Evolutionary conservation across 106 monocot species (phyloP).

Genomic region (Iris macrosiphon): DNA sequence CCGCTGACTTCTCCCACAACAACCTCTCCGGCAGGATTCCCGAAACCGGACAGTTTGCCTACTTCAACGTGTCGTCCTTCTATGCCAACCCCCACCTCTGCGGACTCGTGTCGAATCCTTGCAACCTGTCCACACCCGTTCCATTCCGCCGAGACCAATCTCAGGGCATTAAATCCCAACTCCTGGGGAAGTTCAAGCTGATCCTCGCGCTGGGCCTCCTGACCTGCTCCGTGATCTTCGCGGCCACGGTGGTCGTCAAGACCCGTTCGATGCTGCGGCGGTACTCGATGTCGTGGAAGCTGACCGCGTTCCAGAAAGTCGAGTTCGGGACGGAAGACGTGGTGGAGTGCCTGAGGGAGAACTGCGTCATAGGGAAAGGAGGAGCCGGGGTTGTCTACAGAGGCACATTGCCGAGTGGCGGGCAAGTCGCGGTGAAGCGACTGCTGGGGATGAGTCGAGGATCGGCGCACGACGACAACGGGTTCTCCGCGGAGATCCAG

Average conservation of each 20-base stretch:
- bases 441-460: conserved; percentile 38
- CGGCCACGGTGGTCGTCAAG: conserved; percentile 26
- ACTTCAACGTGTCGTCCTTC: conserved; percentile 38
- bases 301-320: conserved; percentile 74
- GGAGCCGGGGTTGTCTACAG: conserved; percentile 48
- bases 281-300: conserved; percentile 48
- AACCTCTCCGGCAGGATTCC: conserved; percentile 30
- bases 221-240: conserved; percentile 32
- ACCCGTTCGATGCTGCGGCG: conserved; percentile 25
- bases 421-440: conserved; percentile 35
- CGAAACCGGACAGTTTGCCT: conserved; percentile 36
- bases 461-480: conserved; percentile 43
- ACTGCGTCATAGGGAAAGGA: conserved; percentile 40
- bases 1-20: conserved; percentile 31
- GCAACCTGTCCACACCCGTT: conserved; percentile 20
- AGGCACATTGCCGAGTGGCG: conserved; percentile 36
- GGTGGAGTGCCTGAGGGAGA: conserved; percentile 60
- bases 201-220: conserved; percentile 26
- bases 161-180: conserved; percentile 6
- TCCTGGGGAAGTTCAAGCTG: conserved; percentile 40
- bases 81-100: conserved; percentile 28
- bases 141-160: conserved; percentile 3
- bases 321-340: conserved; percentile 50
- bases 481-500: conserved; percentile 45
- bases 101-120: conserved; percentile 28